Conservation (phyloP, 2,329 filamentous ascomycete genomes). For the Stromatinia cepivora region DNA sequence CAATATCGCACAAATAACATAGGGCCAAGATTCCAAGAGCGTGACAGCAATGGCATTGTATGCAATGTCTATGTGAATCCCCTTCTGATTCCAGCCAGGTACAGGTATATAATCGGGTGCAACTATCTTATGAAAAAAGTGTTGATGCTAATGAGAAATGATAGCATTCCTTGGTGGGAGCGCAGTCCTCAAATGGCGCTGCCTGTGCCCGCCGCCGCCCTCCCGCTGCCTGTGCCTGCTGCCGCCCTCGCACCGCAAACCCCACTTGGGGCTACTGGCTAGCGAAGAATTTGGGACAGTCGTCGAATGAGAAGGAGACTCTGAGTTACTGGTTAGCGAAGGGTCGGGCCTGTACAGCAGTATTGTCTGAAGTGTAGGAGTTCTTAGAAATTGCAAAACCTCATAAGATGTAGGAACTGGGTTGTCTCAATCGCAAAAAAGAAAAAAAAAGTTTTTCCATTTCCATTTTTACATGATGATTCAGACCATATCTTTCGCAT, state of each 20-base stretch:
- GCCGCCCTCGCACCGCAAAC: no score
- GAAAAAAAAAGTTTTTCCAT: no score
- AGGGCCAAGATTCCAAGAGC: background rate
- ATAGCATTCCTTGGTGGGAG: background rate
- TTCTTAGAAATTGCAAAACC: background rate
- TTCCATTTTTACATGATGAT: no score
- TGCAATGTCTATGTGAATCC: fast-evolving
- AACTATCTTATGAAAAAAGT: background rate
- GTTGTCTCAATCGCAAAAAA: background rate
- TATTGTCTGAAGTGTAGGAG: background rate
- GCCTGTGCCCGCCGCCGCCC: no score
- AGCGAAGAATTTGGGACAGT: no score
- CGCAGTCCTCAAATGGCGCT: no score
- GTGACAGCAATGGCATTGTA: background rate
- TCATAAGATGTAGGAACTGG: background rate
- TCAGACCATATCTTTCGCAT: no score
- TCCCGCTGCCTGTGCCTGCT: no score
- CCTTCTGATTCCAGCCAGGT: fast-evolving
- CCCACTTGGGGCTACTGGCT: no score
- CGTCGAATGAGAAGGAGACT: no score
- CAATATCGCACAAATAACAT: fast-evolving
- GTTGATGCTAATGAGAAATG: background rate
- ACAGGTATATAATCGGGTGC: background rate
- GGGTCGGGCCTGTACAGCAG: background rate
- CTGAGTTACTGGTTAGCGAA: no score